Conservation (phyloP, 768 basidiomycete genomes). For the Termitomyces sp. region DNA sequence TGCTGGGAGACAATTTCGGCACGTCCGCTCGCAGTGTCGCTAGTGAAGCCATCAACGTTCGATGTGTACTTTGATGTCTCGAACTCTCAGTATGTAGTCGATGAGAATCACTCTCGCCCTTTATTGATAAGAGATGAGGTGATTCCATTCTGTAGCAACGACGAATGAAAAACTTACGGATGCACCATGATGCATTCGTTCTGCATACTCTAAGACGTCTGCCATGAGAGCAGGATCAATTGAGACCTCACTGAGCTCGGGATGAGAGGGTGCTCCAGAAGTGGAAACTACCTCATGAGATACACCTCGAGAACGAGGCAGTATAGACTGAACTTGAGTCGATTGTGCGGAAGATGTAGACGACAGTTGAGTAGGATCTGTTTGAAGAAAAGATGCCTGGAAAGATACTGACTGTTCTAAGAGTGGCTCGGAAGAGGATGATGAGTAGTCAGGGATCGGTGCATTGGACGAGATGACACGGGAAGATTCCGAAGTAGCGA, state of each 20-base stretch:
- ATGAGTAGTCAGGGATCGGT: not conserved
- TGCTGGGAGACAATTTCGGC: not conserved
- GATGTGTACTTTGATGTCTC: not conserved
- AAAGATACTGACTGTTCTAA: not conserved
- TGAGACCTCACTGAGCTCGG: conserved; percentile 2
- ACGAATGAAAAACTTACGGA: not conserved
- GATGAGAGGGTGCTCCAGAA: not conserved
- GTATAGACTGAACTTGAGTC: not conserved
- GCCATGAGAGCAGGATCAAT: conserved; percentile 18
- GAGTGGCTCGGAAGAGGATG: not conserved
- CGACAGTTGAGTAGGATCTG: not conserved
- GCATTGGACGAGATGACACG: not conserved
- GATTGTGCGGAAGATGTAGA: not conserved
- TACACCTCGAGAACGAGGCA: not conserved
- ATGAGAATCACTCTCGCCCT: not conserved
- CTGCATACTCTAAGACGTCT: conserved; percentile 7
- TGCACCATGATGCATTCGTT: conserved; percentile 1
- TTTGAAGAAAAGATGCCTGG: not conserved
- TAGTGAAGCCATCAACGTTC: not conserved
- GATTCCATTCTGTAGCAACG: not conserved
- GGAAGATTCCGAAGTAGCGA: not conserved
- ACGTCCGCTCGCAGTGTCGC: not conserved
- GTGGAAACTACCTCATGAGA: not conserved
- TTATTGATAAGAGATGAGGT: not conserved
- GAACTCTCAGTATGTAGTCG: not conserved